Base-by-base conservation (phyloP, 2,329 filamentous ascomycete genomes). In the Hymenoscyphus fructigenus region DNA sequence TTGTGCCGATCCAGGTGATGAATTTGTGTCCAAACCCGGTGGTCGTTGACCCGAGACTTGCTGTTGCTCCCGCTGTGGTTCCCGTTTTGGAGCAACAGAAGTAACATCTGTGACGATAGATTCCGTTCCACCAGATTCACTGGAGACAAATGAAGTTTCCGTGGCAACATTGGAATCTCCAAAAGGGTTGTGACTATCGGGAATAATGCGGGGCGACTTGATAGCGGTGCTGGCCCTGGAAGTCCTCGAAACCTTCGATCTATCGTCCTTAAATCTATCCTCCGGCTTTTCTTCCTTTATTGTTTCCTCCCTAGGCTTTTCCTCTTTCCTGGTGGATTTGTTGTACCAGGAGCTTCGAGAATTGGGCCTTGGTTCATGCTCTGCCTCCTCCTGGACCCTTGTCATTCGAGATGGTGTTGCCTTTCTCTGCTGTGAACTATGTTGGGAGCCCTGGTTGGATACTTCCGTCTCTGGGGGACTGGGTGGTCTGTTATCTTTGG, bases 401-500 rank as follows among this genome's bases (percentile, higher is more conserved):
- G 72, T 65, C 76, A 68, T 79, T 66, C 68, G 75, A 67, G 65
- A 75, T 26, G 74, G 70, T 29, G 68, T 74, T 60, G 74, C 75
- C 71, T 72, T 78, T 68, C 72, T 76, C 20, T 53, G 47, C 47
- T 26, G 47, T 3, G 47, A 23, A 14, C 10, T n/a, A 5, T 53
- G 41, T 20, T 20, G 41, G 9, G n/a, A n/a, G n/a, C 17, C n/a
- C 70, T 73, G 69, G 59, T 78, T 80, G 2, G 84, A 84, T 20
- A 88, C 68, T 65, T 88, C 86, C 3, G 87, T 89, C 68, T 88
- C 86, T 1, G 86, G 87, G 1, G 87, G 87, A 62, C 84, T 89
- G 2, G 85, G 86, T n/a, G 86, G 83, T 68, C 86, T 79, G 60
- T 78, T 79, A 69, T 82, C 79, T 71, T 77, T 82, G 69, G 66